Evolutionary conservation across 225 moss, liverwort and hornwort genomes (phyloP).

Genomic region (Bryoerythrophyllum caledonicum): DNA sequence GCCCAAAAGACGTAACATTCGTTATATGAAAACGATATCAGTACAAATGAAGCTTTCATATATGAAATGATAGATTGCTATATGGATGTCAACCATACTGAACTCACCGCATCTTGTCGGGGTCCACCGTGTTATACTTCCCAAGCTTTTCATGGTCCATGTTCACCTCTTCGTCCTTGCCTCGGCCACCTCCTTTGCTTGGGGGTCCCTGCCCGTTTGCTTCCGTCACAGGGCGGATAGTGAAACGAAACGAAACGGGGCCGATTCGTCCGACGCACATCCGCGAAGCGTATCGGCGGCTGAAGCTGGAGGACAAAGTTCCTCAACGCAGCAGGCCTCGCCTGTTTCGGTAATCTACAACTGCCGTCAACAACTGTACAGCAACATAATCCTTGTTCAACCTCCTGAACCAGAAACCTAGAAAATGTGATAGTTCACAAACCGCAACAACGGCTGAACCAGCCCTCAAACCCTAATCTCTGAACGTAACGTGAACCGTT

Average conservation of each 20-base stretch:
- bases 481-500: no score
- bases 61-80: no score
- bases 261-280: constrained; percentile 91
- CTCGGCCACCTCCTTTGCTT: constrained; percentile 33
- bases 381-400: no score
- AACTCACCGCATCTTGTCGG: constrained; percentile 85
- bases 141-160: constrained; percentile 82
- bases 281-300: constrained; percentile 87
- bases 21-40: neutral
- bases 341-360: constrained; percentile 57
- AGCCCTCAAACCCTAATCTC: no score
- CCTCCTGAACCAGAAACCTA: no score
- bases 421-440: no score
- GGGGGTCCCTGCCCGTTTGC: constrained; percentile 47
- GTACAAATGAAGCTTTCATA: no score
- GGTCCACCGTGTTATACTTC: constrained; percentile 82
- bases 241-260: constrained; percentile 87
- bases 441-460: no score
- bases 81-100: neutral
- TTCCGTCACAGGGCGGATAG: constrained; percentile 70
- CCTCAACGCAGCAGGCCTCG: constrained; percentile 76
- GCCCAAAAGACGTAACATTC: neutral
- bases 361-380: neutral
- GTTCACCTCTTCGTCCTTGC: constrained; percentile 85
- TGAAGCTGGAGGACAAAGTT: constrained; percentile 95